phyloP scores from a whole-genome alignment of 2,329 filamentous ascomycete genomes.

The Chrysoporthe austroafricana region DNA sequence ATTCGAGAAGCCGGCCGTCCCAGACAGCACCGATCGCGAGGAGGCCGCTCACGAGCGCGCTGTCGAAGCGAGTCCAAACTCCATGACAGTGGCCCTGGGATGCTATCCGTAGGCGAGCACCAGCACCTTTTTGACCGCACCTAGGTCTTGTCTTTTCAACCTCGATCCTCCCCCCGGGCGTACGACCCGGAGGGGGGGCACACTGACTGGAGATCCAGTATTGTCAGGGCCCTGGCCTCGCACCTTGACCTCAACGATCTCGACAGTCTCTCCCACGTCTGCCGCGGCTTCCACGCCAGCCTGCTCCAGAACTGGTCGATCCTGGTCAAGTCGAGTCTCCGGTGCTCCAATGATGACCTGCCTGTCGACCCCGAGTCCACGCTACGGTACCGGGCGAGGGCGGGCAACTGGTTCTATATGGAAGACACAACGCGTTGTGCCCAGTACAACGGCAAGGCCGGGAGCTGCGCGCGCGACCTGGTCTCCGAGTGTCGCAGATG shows the following conservation, averaged over 20 bases:
- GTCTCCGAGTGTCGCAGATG: conserved; percentile 83
- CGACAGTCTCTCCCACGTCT: conserved; percentile 80
- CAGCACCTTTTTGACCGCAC: conserved; percentile 34
- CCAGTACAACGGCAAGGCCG: conserved; percentile 67
- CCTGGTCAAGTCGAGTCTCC: conserved; percentile 75
- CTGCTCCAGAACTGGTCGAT: conserved; percentile 78
- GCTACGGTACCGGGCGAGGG: conserved; percentile 61
- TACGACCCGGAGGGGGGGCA: conserved; percentile 23
- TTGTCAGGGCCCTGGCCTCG: conserved; percentile 75
- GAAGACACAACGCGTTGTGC: conserved; percentile 52
- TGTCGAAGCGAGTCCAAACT: conserved; percentile 52
- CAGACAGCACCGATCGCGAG: conserved; percentile 28
- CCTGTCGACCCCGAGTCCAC: conserved; percentile 59
- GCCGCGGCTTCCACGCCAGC: conserved; percentile 76
- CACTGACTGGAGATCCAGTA: conserved; percentile 53
- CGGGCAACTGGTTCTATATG: conserved; percentile 64
- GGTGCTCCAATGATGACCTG: conserved; percentile 73
- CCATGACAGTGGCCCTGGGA: conserved; percentile 64
- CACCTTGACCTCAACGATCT: conserved; percentile 86
- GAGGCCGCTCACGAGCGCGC: conserved; percentile 32
- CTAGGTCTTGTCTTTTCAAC: conserved; percentile 31
- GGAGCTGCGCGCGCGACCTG: conserved; percentile 83
- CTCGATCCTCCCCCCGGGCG: conserved; percentile 27
- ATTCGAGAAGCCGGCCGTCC: neutral
- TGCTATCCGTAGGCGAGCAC: conserved; percentile 68